Evolutionary conservation across 169 alveolate genomes (phyloP), one percentile per base, ranked within the genome.

Genomic region (Amoebophrya sp.): DNA sequence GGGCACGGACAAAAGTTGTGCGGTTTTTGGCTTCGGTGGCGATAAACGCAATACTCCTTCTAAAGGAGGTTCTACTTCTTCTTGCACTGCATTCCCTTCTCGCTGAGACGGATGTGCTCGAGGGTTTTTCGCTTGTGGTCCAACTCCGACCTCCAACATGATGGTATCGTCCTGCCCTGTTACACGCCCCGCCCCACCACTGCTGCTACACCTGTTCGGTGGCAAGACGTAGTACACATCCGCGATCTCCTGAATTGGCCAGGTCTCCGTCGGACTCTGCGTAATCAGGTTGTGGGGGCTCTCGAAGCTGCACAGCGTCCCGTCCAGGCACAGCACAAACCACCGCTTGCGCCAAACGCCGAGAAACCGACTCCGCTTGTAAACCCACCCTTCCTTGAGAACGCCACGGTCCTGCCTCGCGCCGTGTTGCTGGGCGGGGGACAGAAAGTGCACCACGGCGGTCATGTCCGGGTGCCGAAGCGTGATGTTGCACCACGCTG

Each of bases 351-450:
- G 29, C 83, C 83, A 66, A 66, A 66, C 83, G 29, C 32, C 32
- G 32, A 66, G 83, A 66, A 66, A 66, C 83, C 83, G 29, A 2
- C 35, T 12, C 83, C 83, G 83, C 83, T 66, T 66, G 83, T 66
- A 66, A 25, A 66, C 83, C 83, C 83, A 66, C 32, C 83, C 83
- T 25, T 66, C 83, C 35, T 66, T 66, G 35, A 66, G 32, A 18
- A 66, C 32, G 29, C 83, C 83, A 1, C 83, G 66, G 18, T 47
- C 66, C 66, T 18, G 7, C 66, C 18, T 7, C 66, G 29, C 18
- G 7, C 66, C 18, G 18, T 47, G 7, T 7, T 47, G 7, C 29
- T 47, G 7, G 7, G 29, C 18, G 7, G 66, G 66, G 18, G 66
- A 18, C 66, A 12, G 66, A 18, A 47, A 47, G 32, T 7, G 83